Base-by-base conservation (phyloP, 1,139 yeast genomes). In the Blastobotrys serpentis region DNA sequence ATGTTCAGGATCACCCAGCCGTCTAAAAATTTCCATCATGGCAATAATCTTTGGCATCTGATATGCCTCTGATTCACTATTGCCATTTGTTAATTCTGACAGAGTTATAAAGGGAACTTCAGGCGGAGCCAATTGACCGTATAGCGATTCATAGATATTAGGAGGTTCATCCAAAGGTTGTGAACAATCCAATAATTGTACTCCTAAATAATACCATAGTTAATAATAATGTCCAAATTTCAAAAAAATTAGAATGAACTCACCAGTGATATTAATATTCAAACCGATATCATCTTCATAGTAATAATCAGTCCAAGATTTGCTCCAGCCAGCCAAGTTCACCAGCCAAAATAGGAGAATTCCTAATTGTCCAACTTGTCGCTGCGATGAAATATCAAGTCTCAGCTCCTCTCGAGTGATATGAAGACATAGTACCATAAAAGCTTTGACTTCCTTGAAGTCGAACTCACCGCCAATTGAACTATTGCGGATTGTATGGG, bases 311-410 rank as follows among this genome's bases (percentile, higher is more conserved):
- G 67, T 63, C 96, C 97, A 89, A 0, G 62, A 52, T 0, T 72
- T 77, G 2, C 83, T 78, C 96, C 96, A 88, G 1, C 85, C 82
- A 78, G 84, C 79, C 82, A 88, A 79, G 8, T 69, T 55, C 0
- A 84, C 76, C 4, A 86, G 58, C 55, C 83, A 86, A 0, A 82
- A 71, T n/a, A 90, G 65, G 8, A 89, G 61, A 1, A 68, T 41
- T 0, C 84, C 81, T 13, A 89, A 59, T 34, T 66, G 65, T 3
- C 67, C 57, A 14, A 75, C 68, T 17, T 71, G 67, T 0, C 58
- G 53, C 3, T 2, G 62, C 53, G 8, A 75, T 71, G 32, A 68
- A 1, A 79, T 67, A 57, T 85, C 81, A 33, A 92, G 69, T 49
- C 77, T 74, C 40, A 76, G 67, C 53, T 90, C 98, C 64, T 92